Evolutionary conservation across 768 basidiomycete species (phyloP).

Genomic region (Lentinula detonsa): DNA sequence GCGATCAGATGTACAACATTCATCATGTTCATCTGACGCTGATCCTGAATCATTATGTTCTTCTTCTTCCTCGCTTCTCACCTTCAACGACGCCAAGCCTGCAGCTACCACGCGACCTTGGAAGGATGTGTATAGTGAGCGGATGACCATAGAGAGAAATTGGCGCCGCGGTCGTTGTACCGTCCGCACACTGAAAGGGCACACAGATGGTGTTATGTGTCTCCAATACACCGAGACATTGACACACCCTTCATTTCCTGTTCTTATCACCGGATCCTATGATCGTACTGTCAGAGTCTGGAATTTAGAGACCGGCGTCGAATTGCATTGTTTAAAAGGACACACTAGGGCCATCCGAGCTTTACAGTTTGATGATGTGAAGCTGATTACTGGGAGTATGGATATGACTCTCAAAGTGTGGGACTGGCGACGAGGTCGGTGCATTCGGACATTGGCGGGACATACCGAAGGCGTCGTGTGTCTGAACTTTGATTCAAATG

Average conservation of each 20-base stretch:
- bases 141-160: constrained; percentile 93
- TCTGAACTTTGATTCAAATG: constrained; percentile 85
- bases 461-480: constrained; percentile 91
- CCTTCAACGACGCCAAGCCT: constrained; percentile 21
- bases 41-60: constrained; percentile 20
- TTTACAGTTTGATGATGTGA: constrained; percentile 92
- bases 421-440: constrained; percentile 90
- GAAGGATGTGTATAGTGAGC: constrained; percentile 98
- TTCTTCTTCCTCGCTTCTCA: constrained; percentile 22
- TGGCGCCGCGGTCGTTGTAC: constrained; percentile 92
- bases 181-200: constrained; percentile 82
- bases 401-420: constrained; percentile 93
- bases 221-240: constrained; percentile 89
- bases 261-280: constrained; percentile 97
- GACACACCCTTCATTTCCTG: constrained; percentile 77
- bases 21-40: constrained; percentile 16
- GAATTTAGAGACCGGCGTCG: constrained; percentile 90
- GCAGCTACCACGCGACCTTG: constrained; percentile 73
- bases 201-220: constrained; percentile 96
- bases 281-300: constrained; percentile 92
- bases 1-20: constrained; percentile 23
- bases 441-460: constrained; percentile 81
- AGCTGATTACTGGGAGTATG: constrained; percentile 95
- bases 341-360: constrained; percentile 91
- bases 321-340: constrained; percentile 78